phyloP scores from a whole-genome alignment of 2,329 filamentous ascomycete genomes.

The Trichophaea hybrida region DNA sequence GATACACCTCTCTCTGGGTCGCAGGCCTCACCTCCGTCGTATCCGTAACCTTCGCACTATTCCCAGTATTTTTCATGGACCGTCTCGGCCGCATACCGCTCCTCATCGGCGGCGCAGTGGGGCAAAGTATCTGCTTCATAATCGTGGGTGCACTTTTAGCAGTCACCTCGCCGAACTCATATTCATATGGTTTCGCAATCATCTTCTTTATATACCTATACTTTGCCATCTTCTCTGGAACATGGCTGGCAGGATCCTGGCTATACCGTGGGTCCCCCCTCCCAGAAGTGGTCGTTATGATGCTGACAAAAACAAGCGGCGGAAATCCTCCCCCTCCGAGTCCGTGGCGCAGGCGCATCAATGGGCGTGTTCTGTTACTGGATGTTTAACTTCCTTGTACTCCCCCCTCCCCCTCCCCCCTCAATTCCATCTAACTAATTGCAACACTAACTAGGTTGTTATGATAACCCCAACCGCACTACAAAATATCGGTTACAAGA shows the following conservation, averaged over 20 bases:
- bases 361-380: constrained; percentile 5
- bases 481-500: constrained; percentile 43
- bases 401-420: background rate
- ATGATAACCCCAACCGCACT: constrained; percentile 45
- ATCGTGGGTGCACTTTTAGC: constrained; percentile 1
- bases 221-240: constrained; percentile 4
- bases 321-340: constrained; percentile 4
- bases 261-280: constrained; percentile 29
- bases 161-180: background rate
- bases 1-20: constrained; percentile 37
- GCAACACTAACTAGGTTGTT: background rate
- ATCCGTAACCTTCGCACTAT: constrained; percentile 25
- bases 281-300: too few relatives aligned
- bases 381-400: constrained; percentile 23
- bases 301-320: background rate
- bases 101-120: background rate
- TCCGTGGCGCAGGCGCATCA: constrained; percentile 5
- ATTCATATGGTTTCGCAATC: background rate
- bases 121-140: background rate
- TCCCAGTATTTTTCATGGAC: constrained; percentile 4
- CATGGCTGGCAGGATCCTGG: constrained; percentile 34
- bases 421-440: background rate
- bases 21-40: constrained; percentile 39
- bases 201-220: constrained; percentile 8
- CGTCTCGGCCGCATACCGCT: constrained; percentile 1